Evolutionary conservation across 2,329 filamentous ascomycete species (phyloP).

Genomic region (Aureobasidium sp.): DNA sequence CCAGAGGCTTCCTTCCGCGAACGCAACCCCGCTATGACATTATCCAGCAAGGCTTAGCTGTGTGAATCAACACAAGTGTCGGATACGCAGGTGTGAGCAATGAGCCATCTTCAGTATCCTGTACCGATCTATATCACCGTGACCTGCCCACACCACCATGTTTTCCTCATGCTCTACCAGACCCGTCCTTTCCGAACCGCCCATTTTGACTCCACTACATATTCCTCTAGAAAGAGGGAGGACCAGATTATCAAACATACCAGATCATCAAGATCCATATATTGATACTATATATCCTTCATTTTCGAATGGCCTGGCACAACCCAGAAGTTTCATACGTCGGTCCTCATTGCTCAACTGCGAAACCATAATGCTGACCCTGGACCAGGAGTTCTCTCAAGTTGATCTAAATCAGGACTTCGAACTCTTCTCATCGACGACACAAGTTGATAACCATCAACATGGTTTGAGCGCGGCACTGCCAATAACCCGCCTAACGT

Average conservation of each 20-base stretch:
- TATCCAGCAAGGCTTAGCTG: slow-evolving; percentile 3
- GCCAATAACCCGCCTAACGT: background rate
- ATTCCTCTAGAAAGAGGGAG: background rate
- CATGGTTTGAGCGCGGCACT: background rate
- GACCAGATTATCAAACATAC: background rate
- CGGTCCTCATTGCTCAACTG: background rate
- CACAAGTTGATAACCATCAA: background rate
- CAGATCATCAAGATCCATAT: background rate
- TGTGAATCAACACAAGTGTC: background rate
- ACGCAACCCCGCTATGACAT: background rate
- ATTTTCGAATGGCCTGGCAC: slow-evolving; percentile 9
- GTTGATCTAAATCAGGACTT: background rate
- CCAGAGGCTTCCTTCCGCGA: background rate
- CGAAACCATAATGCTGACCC: background rate
- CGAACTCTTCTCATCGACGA: background rate
- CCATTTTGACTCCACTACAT: background rate
- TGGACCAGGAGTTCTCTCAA: background rate
- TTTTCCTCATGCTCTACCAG: background rate
- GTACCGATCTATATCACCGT: background rate
- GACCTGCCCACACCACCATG: background rate
- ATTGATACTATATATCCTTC: background rate
- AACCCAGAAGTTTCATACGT: background rate
- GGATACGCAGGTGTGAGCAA: background rate
- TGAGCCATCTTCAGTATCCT: background rate
- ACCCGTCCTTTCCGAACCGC: background rate